Conservation (phyloP, 73 alveolate species). For the Paramecium caudatum region DNA sequence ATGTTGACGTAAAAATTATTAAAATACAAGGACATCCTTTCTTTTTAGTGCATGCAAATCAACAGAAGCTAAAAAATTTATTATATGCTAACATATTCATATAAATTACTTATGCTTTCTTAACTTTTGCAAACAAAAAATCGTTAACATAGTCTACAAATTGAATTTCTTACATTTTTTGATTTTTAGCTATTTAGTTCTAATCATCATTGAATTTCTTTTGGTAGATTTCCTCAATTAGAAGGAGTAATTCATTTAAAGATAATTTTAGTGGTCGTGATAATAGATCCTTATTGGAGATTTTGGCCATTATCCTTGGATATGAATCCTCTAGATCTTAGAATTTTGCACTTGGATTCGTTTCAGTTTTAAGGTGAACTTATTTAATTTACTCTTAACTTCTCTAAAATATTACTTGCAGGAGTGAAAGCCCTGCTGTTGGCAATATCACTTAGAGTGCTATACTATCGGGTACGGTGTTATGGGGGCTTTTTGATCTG, state of each 20-base stretch:
- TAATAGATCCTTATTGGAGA: not conserved
- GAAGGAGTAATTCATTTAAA: not conserved
- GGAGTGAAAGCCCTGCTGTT: slow-evolving; percentile 63
- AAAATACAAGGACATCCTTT: not conserved
- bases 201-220: slow-evolving; percentile 39
- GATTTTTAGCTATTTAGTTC: not conserved
- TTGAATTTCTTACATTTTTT: not conserved
- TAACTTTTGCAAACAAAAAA: not conserved
- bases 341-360: slow-evolving; percentile 15
- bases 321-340: slow-evolving; percentile 18
- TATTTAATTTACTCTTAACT: slow-evolving; percentile 22
- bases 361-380: slow-evolving; percentile 43
- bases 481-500: not conserved
- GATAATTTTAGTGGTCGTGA: slow-evolving; percentile 48
- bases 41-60: slow-evolving; percentile 16
- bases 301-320: slow-evolving; percentile 43
- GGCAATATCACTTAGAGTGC: slow-evolving; percentile 22
- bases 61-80: slow-evolving; percentile 53
- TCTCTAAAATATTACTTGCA: slow-evolving; percentile 18
- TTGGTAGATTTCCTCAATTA: slow-evolving; percentile 55
- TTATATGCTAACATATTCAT: not conserved
- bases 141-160: slow-evolving; percentile 51
- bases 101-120: not conserved
- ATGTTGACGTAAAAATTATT: not conserved
- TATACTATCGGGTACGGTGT: slow-evolving; percentile 34